Evolutionary conservation across 208 protist genomes (phyloP).

Genomic region (Trypanosoma platydactyli): DNA sequence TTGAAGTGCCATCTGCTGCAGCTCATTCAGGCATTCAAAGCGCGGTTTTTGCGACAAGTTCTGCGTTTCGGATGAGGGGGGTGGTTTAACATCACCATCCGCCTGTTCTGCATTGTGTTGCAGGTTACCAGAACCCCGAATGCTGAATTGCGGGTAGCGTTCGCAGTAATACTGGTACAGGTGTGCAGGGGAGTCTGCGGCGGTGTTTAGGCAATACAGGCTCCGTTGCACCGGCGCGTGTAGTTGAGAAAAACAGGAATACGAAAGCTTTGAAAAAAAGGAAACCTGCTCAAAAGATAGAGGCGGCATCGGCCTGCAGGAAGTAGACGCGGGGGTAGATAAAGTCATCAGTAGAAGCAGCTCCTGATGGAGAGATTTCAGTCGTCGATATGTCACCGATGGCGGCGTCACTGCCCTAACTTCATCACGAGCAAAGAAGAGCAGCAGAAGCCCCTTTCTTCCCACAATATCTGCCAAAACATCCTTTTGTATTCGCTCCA

Average conservation of each 20-base stretch:
- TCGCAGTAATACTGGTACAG: conserved; percentile 23
- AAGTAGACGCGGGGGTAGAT: neutral
- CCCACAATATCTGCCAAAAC: conserved; percentile 45
- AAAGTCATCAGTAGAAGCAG: neutral
- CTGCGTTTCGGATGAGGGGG: neutral
- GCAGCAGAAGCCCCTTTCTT: conserved; percentile 64
- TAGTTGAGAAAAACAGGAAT: conserved; percentile 26
- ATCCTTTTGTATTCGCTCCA: conserved; percentile 29
- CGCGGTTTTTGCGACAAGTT: neutral
- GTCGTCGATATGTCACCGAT: conserved; percentile 47
- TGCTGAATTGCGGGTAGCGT: neutral
- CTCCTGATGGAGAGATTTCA: conserved; percentile 51
- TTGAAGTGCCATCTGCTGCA: conserved; percentile 25
- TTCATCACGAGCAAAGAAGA: conserved; percentile 83
- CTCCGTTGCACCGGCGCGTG: conserved; percentile 22
- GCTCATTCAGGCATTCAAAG: conserved; percentile 22
- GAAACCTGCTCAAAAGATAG: conserved; percentile 22
- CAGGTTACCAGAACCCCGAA: neutral
- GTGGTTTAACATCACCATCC: neutral
- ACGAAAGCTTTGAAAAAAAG: conserved; percentile 19
- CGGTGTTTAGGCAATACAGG: neutral
- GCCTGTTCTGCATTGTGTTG: neutral
- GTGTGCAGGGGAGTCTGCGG: conserved; percentile 12
- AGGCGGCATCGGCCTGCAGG: neutral
- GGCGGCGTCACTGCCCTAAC: conserved; percentile 74